Percentiles rank a stretch among this genome's conserved stretches.
Conservation (phyloP, 805 yeast genomes). For the Yamadazyma akitaensis region DNA sequence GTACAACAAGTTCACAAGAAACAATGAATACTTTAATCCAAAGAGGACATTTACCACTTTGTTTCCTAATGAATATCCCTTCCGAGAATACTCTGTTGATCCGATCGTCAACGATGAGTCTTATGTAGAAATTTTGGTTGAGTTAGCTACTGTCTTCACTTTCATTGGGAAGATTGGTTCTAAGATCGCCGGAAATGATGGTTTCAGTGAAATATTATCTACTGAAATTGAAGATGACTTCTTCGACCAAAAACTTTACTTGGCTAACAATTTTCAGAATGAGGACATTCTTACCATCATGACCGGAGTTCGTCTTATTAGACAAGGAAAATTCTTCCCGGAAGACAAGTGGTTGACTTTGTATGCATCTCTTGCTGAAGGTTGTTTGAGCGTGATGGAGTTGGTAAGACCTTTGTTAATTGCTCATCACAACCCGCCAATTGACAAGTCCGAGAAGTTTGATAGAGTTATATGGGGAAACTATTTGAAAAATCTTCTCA, state of each 20-base stretch:
- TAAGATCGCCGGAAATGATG: slow-evolving; percentile 38
- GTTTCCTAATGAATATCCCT: slow-evolving; percentile 69
- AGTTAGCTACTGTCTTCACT: slow-evolving; percentile 60
- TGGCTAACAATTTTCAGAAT: slow-evolving; percentile 39
- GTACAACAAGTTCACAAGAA: slow-evolving; percentile 48
- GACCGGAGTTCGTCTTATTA: slow-evolving; percentile 48
- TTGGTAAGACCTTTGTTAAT: slow-evolving; percentile 50
- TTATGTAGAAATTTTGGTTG: slow-evolving; percentile 69
- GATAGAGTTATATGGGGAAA: slow-evolving; percentile 67
- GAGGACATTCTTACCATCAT: slow-evolving; percentile 44
- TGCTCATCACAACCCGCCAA: slow-evolving; percentile 49
- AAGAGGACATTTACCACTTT: slow-evolving; percentile 64
- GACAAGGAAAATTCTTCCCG: slow-evolving; percentile 61
- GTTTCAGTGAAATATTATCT: slow-evolving; percentile 39
- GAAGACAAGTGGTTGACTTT: slow-evolving; percentile 71
- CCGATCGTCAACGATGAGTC: slow-evolving; percentile 67
- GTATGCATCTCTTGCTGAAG: slow-evolving; percentile 54
- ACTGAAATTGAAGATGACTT: slow-evolving; percentile 29
- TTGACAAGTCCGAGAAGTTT: slow-evolving; percentile 48
- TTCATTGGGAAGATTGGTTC: slow-evolving; percentile 52
- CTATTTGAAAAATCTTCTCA: slow-evolving; percentile 55
- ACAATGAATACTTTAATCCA: slow-evolving; percentile 47
- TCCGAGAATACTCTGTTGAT: slow-evolving; percentile 62
- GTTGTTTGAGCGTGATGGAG: slow-evolving; percentile 52
- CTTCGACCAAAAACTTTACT: slow-evolving; percentile 41